phyloP scores from a whole-genome alignment of 192 early-diverging fungal genomes.

The Rhizophagus sp. region DNA sequence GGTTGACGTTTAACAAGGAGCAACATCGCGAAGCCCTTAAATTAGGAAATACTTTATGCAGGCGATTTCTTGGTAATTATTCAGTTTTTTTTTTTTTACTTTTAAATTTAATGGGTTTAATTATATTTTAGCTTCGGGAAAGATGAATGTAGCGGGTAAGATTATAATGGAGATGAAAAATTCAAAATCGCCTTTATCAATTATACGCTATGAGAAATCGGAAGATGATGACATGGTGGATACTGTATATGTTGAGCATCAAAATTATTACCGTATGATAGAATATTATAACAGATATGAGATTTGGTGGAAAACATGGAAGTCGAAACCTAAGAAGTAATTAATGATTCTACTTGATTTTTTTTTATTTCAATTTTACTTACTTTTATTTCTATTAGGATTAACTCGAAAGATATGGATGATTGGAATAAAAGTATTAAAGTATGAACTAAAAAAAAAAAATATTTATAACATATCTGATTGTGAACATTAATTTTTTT shows the following conservation, averaged over 20 bases:
- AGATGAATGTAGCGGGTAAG: neutral
- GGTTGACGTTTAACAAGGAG: neutral
- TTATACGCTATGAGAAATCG: neutral
- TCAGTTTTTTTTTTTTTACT: neutral
- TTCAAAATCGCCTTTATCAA: neutral
- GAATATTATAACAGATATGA: neutral
- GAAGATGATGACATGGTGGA: neutral
- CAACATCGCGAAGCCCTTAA: constrained; percentile 8
- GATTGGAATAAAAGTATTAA: neutral
- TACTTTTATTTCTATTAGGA: neutral
- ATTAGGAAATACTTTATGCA: constrained; percentile 13
- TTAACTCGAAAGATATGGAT: neutral
- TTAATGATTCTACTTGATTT: neutral
- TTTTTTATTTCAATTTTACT: neutral
- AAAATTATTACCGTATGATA: neutral
- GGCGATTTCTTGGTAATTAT: constrained; percentile 1
- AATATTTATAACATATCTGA: neutral
- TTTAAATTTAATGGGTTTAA: too few relatives aligned
- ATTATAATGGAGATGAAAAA: neutral
- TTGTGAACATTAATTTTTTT: neutral
- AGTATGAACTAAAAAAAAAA: neutral
- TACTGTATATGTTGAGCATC: neutral
- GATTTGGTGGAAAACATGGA: neutral
- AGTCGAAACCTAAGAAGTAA: neutral
- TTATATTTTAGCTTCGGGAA: neutral